phyloP scores from a whole-genome alignment of 129 eudicot species.

The Arctium minus region DNA sequence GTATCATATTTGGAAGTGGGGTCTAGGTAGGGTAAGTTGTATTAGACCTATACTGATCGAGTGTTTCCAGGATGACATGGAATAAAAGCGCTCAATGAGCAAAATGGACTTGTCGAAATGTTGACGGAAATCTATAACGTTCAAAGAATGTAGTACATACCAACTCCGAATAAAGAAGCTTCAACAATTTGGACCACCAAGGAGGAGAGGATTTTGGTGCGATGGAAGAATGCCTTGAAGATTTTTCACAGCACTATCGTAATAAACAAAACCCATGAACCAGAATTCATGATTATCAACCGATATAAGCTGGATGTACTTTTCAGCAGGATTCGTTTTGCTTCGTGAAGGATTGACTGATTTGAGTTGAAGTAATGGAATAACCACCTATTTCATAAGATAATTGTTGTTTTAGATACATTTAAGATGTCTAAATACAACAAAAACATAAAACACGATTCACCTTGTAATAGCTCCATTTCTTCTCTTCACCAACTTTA shows the following conservation, averaged over 20 bases:
- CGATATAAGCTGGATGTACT: conserved; percentile 51
- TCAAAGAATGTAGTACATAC: background rate
- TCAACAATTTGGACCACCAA: conserved; percentile 26
- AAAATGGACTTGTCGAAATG: background rate
- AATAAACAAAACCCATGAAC: conserved; percentile 58
- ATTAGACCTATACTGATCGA: background rate
- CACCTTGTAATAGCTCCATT: conserved; percentile 67
- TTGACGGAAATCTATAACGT: background rate
- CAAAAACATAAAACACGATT: background rate
- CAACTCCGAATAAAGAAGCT: background rate
- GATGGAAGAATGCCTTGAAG: conserved; percentile 27
- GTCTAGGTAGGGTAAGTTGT: background rate
- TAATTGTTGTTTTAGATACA: background rate
- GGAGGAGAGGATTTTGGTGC: conserved; percentile 14
- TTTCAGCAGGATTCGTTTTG: conserved; percentile 45
- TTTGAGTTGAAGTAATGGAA: conserved; percentile 43
- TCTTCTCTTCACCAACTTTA: conserved; percentile 46
- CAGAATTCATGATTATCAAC: conserved; percentile 57
- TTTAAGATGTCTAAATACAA: background rate
- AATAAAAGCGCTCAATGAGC: background rate
- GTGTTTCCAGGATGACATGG: no score
- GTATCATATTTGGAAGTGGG: background rate
- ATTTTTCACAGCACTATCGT: conserved; percentile 34
- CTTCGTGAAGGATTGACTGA: conserved; percentile 36
- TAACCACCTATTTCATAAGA: conserved; percentile 28